These are phyloP conservation scores for Fusarium penzigii DNA, from an alignment of 2,329 filamentous ascomycete species.

Conservation along the genomic window DNA sequence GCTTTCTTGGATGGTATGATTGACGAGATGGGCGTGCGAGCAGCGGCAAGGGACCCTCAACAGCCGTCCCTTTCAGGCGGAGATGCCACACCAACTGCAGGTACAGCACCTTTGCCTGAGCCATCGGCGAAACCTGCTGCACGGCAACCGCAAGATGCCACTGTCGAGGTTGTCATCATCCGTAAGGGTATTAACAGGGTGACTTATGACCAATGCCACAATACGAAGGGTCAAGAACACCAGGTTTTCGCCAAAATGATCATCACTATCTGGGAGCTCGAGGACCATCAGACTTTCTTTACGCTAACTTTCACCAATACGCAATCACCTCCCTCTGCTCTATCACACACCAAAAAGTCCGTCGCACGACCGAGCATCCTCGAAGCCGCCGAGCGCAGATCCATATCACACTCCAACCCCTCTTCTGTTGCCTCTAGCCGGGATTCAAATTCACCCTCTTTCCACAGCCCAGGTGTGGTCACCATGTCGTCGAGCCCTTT, in stretches of 20 bases:
- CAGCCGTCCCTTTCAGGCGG: slow-evolving; percentile 25
- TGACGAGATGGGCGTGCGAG: slow-evolving; percentile 41
- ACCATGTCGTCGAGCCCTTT: slow-evolving; percentile 61
- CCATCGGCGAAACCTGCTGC: slow-evolving; percentile 27
- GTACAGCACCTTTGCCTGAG: slow-evolving; percentile 33
- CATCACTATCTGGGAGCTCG: slow-evolving; percentile 71
- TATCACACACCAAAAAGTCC: slow-evolving; percentile 38
- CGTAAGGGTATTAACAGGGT: slow-evolving; percentile 46
- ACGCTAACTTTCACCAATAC: slow-evolving; percentile 74
- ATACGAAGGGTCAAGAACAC: slow-evolving; percentile 38
- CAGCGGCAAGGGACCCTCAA: slow-evolving; percentile 24
- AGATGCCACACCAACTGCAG: slow-evolving; percentile 40
- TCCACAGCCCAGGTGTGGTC: slow-evolving; percentile 53
- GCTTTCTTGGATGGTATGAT: slow-evolving; percentile 57
- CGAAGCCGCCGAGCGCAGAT: slow-evolving; percentile 49
- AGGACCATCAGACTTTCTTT: slow-evolving; percentile 68
- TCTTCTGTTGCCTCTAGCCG: slow-evolving; percentile 50
- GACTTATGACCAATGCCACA: slow-evolving; percentile 35
- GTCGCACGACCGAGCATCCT: slow-evolving; percentile 42
- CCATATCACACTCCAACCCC: slow-evolving; percentile 45
- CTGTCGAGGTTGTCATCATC: slow-evolving; percentile 68
- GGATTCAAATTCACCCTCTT: slow-evolving; percentile 48
- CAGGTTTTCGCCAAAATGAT: slow-evolving; percentile 71
- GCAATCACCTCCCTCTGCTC: slow-evolving; percentile 38
- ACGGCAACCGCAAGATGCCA: slow-evolving; percentile 56